phyloP scores from a whole-genome alignment of 1,284 basidiomycete species.

The Ustilago sp. region DNA sequence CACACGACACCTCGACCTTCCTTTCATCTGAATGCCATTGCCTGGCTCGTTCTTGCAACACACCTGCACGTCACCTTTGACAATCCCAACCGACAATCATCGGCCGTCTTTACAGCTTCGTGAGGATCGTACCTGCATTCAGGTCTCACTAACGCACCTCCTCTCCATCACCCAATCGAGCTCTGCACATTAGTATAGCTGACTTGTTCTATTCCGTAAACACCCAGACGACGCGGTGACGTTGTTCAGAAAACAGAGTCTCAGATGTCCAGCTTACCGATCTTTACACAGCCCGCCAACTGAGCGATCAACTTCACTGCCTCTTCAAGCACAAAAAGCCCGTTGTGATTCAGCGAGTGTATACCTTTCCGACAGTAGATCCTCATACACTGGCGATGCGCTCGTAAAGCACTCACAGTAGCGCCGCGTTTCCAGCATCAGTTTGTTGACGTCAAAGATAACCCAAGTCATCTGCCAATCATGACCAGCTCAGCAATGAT shows the following conservation, averaged over 20 bases:
- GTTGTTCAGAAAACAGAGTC: not conserved
- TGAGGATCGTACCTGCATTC: too few species aligned
- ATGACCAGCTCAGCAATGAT: constrained; percentile 53
- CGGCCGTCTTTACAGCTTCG: too few species aligned
- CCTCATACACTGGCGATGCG: constrained; percentile 7
- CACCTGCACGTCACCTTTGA: not conserved
- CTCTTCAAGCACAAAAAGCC: not conserved
- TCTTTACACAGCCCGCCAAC: not conserved
- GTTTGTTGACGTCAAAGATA: constrained; percentile 1
- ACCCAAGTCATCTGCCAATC: not conserved
- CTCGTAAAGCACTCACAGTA: not conserved
- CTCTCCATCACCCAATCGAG: not conserved
- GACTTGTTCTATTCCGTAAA: not conserved
- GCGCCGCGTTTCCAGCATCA: not conserved
- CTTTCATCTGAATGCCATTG: not conserved
- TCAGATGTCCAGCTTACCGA: not conserved
- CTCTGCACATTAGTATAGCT: not conserved
- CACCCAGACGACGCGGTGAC: not conserved
- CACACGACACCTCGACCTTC: not conserved
- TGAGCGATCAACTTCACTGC: not conserved
- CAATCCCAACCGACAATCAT: too few species aligned
- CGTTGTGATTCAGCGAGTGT: not conserved
- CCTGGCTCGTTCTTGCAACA: not conserved
- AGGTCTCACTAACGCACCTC: not conserved
- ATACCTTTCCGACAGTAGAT: not conserved